A percentile compares a stretch with the other conserved stretches of the same genome.
phyloP scores from a whole-genome alignment of 2,329 filamentous ascomycete species.

The Microdochium paspali region DNA sequence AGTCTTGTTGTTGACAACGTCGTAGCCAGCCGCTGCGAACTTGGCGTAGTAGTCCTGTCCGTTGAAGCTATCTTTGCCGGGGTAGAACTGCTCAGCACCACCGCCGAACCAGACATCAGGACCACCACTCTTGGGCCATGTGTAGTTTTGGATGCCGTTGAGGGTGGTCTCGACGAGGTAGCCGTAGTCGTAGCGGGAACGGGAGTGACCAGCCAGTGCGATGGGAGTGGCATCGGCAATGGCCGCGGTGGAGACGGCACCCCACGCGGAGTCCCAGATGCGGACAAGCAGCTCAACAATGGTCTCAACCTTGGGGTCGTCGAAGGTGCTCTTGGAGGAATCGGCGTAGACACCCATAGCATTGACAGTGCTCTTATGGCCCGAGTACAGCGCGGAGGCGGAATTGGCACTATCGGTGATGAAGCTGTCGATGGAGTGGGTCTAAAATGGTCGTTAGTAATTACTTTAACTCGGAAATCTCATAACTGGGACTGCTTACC shows the following conservation, averaged over 20 bases:
- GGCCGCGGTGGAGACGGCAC: slow-evolving; percentile 70
- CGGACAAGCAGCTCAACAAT: slow-evolving; percentile 71
- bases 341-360: slow-evolving; percentile 74
- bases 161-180: slow-evolving; percentile 68
- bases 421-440: slow-evolving; percentile 75
- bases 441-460: slow-evolving; percentile 26
- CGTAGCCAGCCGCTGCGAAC: slow-evolving; percentile 65
- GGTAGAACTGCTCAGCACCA: slow-evolving; percentile 72
- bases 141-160: slow-evolving; percentile 69
- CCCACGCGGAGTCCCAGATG: slow-evolving; percentile 51
- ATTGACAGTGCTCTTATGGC: slow-evolving; percentile 78
- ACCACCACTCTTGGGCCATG: slow-evolving; percentile 65
- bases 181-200: slow-evolving; percentile 59
- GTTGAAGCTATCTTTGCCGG: slow-evolving; percentile 53
- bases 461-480: neutral
- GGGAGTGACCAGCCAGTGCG: slow-evolving; percentile 63
- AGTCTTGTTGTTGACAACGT: slow-evolving; percentile 65
- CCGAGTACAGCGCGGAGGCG: slow-evolving; percentile 70
- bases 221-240: slow-evolving; percentile 77
- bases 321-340: slow-evolving; percentile 61
- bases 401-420: slow-evolving; percentile 85
- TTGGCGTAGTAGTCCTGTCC: slow-evolving; percentile 72
- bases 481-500: slow-evolving; percentile 20
- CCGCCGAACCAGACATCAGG: slow-evolving; percentile 78
- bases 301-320: slow-evolving; percentile 81